Percentiles rank a stretch among this genome's conserved stretches.
phyloP scores from a whole-genome alignment of 768 basidiomycete genomes.

The Tylopilus felleus region DNA sequence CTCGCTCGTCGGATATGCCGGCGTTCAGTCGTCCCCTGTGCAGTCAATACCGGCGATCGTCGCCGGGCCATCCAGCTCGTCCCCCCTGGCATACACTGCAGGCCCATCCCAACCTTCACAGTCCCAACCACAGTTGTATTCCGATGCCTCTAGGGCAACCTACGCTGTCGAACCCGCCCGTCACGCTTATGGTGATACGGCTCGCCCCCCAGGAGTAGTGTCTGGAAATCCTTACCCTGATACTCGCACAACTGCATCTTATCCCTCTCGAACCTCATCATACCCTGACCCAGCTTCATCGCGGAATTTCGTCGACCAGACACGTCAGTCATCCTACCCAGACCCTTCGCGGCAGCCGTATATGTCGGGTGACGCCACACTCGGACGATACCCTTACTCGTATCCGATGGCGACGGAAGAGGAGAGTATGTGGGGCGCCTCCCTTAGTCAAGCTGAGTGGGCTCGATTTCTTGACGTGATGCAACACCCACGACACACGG shows the following conservation, averaged over 20 bases:
- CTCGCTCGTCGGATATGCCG: slow-evolving; percentile 26
- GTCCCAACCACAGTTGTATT: slow-evolving; percentile 25
- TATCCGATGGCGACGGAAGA: slow-evolving; percentile 53
- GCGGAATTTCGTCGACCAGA: slow-evolving; percentile 22
- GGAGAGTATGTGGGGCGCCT: slow-evolving; percentile 69
- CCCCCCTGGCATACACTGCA: slow-evolving; percentile 24
- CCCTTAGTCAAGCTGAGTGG: slow-evolving; percentile 78
- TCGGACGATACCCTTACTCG: slow-evolving; percentile 30
- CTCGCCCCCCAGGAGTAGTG: slow-evolving; percentile 14
- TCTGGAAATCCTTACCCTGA: slow-evolving; percentile 32
- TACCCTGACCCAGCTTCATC: slow-evolving; percentile 25
- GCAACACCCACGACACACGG: slow-evolving; percentile 40
- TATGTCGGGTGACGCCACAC: slow-evolving; percentile 20
- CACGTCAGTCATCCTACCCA: slow-evolving; percentile 21
- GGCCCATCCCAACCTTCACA: slow-evolving; percentile 19
- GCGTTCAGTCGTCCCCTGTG: slow-evolving; percentile 20
- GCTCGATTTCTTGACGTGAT: slow-evolving; percentile 61
- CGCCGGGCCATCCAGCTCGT: slow-evolving; percentile 21
- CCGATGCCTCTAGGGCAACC: slow-evolving; percentile 20
- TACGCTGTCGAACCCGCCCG: slow-evolving; percentile 23
- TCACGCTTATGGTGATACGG: slow-evolving; percentile 21
- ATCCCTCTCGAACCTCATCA: slow-evolving; percentile 22
- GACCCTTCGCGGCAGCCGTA: slow-evolving; percentile 29
- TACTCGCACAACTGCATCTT: slow-evolving; percentile 18
- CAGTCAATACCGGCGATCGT: slow-evolving; percentile 22